Conservation (phyloP, 1,284 basidiomycete species). For the Anthracocystis setariae region DNA sequence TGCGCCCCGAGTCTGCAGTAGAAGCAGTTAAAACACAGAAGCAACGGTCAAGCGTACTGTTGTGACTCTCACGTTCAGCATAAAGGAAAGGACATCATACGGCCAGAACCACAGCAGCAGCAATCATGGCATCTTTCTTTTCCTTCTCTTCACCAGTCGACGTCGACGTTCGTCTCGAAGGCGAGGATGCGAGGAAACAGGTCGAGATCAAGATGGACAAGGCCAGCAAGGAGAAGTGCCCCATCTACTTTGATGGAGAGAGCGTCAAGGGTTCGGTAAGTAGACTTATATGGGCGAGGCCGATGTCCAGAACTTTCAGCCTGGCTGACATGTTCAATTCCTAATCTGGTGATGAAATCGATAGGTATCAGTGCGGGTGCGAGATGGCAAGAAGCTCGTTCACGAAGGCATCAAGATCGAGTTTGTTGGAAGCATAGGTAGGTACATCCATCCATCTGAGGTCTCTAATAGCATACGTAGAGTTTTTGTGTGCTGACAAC, state of each 20-base stretch:
- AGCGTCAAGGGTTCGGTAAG: constrained; percentile 84
- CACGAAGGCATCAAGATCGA: constrained; percentile 99
- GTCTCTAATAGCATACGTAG: no score
- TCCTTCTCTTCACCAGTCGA: constrained; percentile 87
- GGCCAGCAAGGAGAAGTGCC: constrained; percentile 82
- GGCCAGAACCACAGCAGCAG: not conserved
- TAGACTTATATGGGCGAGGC: constrained; percentile 14
- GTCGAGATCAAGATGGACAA: constrained; percentile 75
- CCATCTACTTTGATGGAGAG: constrained; percentile 96
- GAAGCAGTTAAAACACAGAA: not conserved
- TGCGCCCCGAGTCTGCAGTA: no score
- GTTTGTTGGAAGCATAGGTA: constrained; percentile 94
- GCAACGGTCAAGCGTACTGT: not conserved
- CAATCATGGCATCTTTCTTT: constrained; percentile 84
- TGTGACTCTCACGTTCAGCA: not conserved
- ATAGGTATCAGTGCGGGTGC: constrained; percentile 85
- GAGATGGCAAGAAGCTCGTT: constrained; percentile 92
- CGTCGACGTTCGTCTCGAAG: constrained; percentile 84
- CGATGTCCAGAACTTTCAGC: no score
- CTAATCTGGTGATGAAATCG: not conserved
- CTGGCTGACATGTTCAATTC: not conserved
- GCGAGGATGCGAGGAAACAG: constrained; percentile 83
- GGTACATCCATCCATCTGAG: constrained; percentile 66
- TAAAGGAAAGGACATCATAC: not conserved
- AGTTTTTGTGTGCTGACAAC: no score